Base-by-base conservation (phyloP, 1,284 basidiomycete species). In the Phellopilus nigrolimitatus region DNA sequence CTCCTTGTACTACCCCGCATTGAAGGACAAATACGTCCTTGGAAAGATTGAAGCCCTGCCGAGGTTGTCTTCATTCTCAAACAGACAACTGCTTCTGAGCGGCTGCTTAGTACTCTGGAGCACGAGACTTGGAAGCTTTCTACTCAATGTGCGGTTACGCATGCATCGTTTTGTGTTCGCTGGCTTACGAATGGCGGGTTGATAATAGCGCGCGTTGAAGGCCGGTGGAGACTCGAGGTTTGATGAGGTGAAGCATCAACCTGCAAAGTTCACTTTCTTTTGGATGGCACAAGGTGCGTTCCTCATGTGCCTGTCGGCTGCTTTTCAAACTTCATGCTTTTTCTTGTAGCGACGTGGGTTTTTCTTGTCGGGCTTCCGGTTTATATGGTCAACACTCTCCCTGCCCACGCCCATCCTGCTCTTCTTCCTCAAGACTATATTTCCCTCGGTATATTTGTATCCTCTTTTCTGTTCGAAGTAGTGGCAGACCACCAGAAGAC, bases 401-500 rank as follows among this genome's bases (percentile, higher is more conserved):
- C 87, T 1, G 63, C 74, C 2, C 58, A 64, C 5, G 64, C 72
- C 3, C 82, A 85, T 56, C 77, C 82, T 9, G 69, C 75, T n/a
- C 71, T 91, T 19, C 72, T 75, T 2, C 51, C 66, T 4, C 71
- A 76, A 27, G 88, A 91, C 59, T 80, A 79, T 57, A 58, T 78
- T 31, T 75, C 79, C 4, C 55, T 84, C 30, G 75, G 73, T 2
- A 60, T 91, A 37, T 86, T 81, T 66, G 70, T 73, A 1, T 66
- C 69, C 3, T 84, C 82, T 0, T 76, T 88, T 59, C 59, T 79
- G 2, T 71, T 84, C 30, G 84, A 90, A 63, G 71, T 79, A 7
- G 63, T 79, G 36, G 84, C 86, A 3, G 88, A 91, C 65, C 61
- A 68, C 41, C 86, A 91, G 67, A 91, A 91, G 66, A 69, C 75